phyloP scores from a whole-genome alignment of 2,329 filamentous ascomycete genomes.

The Curvularia spicifera region DNA sequence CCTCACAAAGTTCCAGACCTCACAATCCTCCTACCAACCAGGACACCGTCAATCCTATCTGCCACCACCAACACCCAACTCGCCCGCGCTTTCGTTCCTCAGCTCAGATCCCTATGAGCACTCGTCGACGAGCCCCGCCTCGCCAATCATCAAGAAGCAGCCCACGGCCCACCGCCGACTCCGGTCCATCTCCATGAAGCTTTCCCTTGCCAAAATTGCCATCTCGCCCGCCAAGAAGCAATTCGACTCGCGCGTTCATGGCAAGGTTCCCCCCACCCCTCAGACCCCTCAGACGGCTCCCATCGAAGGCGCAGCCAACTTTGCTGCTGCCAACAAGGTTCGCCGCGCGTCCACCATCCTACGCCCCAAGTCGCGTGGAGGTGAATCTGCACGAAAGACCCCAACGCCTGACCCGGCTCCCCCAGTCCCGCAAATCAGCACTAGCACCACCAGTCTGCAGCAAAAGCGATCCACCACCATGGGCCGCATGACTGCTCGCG shows the following conservation, averaged over 20 bases:
- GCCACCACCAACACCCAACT: constrained; percentile 37
- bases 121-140: constrained; percentile 36
- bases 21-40: constrained; percentile 26
- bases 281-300: constrained; percentile 45
- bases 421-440: constrained; percentile 28
- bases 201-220: constrained; percentile 48
- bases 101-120: constrained; percentile 49
- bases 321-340: constrained; percentile 33
- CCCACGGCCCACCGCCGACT: constrained; percentile 44
- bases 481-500: constrained; percentile 41
- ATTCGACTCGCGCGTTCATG: constrained; percentile 38
- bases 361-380: constrained; percentile 34
- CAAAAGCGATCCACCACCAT: constrained; percentile 24
- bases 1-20: constrained; percentile 26
- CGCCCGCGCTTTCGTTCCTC: constrained; percentile 47
- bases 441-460: constrained; percentile 18
- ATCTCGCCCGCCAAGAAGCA: constrained; percentile 45
- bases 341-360: constrained; percentile 41
- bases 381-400: constrained; percentile 22
- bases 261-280: constrained; percentile 37
- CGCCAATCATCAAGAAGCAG: constrained; percentile 44
- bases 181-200: constrained; percentile 47
- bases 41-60: constrained; percentile 24
- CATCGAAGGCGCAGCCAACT: constrained; percentile 27
- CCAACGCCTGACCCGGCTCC: constrained; percentile 36